Evolutionary conservation across 148 eudicot species (phyloP).

Genomic region (Rhododendron ovatum): DNA sequence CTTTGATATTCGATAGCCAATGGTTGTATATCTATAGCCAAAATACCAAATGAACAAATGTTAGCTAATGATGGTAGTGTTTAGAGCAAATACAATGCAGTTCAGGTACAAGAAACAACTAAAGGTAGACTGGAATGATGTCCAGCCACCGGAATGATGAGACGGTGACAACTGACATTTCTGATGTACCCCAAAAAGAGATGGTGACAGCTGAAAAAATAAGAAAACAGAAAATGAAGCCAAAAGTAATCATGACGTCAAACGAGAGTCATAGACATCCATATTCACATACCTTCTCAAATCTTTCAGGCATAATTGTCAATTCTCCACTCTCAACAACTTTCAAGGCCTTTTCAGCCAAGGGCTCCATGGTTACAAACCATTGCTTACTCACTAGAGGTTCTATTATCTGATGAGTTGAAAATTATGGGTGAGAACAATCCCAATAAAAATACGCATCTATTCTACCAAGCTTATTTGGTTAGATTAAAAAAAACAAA

Average conservation of each 20-base stretch:
- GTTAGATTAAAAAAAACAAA: neutral
- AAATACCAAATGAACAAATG: slow-evolving; percentile 11
- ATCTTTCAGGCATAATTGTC: slow-evolving; percentile 88
- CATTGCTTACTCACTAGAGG: slow-evolving; percentile 97
- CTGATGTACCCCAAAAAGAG: neutral
- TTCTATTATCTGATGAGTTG: slow-evolving; percentile 67
- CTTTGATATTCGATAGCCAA: slow-evolving; percentile 95
- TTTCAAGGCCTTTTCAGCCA: slow-evolving; percentile 86
- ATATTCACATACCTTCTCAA: slow-evolving; percentile 64
- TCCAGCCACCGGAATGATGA: neutral
- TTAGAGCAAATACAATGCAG: neutral
- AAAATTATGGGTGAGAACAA: slow-evolving; percentile 11
- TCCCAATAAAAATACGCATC: neutral
- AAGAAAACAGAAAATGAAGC: neutral
- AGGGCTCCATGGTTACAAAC: slow-evolving; percentile 93
- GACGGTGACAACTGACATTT: neutral
- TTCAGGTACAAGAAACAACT: slow-evolving; percentile 4
- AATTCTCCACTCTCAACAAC: slow-evolving; percentile 83
- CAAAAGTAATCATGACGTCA: neutral
- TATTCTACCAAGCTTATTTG: slow-evolving; percentile 2
- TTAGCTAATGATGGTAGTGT: slow-evolving; percentile 17
- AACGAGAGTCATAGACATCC: neutral
- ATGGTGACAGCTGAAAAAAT: neutral
- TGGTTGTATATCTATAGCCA: slow-evolving; percentile 76
- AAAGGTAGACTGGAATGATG: neutral